These are phyloP conservation scores for Nicotiana sylvestris DNA, from an alignment of 257 asterid species.

Conservation along the genomic window DNA sequence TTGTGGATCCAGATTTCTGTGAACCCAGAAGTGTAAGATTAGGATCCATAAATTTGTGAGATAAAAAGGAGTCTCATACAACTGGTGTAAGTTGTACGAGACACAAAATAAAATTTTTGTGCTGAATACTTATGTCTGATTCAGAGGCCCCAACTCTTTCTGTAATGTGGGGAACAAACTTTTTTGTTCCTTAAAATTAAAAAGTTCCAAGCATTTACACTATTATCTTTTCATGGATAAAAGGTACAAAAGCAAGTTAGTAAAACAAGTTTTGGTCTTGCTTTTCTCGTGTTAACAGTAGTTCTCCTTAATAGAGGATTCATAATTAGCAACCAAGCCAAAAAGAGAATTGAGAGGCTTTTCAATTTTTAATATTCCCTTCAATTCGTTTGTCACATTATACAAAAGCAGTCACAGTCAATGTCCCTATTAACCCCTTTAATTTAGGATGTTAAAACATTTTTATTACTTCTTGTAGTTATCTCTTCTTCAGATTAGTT, in stretches of 20 bases:
- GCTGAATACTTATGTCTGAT: neutral
- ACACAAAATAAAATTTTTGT: too few relatives aligned
- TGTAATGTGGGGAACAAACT: conserved; percentile 6
- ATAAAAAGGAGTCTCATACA: too few relatives aligned
- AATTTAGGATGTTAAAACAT: neutral
- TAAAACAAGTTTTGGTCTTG: conserved; percentile 1
- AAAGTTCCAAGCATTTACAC: conserved; percentile 10
- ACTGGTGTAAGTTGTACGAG: too few relatives aligned
- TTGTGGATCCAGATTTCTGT: too few relatives aligned
- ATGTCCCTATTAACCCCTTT: neutral
- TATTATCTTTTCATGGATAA: conserved; percentile 2
- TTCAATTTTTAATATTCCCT: neutral
- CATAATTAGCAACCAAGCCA: neutral
- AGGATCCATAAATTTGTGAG: too few relatives aligned
- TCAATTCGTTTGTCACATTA: conserved; percentile 7
- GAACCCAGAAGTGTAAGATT: too few relatives aligned
- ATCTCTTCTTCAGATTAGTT: neutral
- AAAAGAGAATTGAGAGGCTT: neutral
- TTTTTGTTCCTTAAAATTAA: neutral
- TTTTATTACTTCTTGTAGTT: neutral
- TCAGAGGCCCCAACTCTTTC: conserved; percentile 1
- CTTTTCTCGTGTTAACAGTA: conserved; percentile 6
- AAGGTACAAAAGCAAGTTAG: neutral
- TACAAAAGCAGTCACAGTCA: neutral
- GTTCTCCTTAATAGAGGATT: neutral